A percentile compares a stretch with the other conserved stretches of the same genome.
phyloP scores from a whole-genome alignment of 305 asterid species.

The Rubia balearica region DNA sequence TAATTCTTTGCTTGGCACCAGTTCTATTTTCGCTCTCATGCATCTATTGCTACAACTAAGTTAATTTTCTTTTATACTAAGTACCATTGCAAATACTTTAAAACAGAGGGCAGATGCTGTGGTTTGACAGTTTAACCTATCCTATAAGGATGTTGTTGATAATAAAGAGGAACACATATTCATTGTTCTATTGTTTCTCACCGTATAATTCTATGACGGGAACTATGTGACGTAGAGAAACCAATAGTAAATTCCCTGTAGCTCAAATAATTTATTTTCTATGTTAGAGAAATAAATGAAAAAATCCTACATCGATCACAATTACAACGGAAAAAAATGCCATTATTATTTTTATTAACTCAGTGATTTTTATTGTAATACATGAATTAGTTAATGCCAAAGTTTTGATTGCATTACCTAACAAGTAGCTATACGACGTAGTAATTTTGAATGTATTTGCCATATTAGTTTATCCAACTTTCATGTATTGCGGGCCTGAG shows the following conservation, averaged over 20 bases:
- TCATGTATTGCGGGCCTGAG: too few species aligned
- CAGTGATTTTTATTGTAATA: too few species aligned
- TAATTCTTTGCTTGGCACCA: neutral
- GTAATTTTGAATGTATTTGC: neutral
- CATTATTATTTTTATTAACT: too few species aligned
- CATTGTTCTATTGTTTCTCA: neutral
- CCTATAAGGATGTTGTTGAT: neutral
- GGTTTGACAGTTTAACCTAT: neutral
- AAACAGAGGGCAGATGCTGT: neutral
- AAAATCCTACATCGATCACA: too few species aligned
- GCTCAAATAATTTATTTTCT: too few species aligned
- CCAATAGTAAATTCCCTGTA: too few species aligned
- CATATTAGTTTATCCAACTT: neutral
- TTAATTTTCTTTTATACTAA: neutral
- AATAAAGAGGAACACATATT: neutral
- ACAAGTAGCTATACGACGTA: neutral
- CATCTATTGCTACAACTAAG: neutral
- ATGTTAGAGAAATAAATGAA: too few species aligned
- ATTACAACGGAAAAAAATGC: too few species aligned
- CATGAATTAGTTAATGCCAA: too few species aligned
- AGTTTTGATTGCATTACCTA: too few species aligned
- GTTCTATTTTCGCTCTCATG: neutral
- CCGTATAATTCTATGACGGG: neutral
- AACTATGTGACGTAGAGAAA: too few species aligned
- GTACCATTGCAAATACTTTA: neutral